Conservation (phyloP, 2,329 filamentous ascomycete species). For the Fusarium sp. region DNA sequence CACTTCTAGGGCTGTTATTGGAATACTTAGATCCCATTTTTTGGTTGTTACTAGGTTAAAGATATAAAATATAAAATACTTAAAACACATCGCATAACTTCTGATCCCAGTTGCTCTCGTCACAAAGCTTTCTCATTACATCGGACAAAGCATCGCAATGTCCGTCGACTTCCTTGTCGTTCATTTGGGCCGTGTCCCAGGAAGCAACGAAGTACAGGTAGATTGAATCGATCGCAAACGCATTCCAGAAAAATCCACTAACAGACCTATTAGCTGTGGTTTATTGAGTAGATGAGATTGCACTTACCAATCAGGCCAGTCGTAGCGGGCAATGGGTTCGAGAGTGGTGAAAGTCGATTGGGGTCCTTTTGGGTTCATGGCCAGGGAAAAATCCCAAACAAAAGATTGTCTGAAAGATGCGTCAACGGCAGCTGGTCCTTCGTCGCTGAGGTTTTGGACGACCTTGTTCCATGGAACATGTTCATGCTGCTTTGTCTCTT, state of each 20-base stretch:
- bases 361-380: constrained; percentile 36
- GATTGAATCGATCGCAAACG: constrained; percentile 51
- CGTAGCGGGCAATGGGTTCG: constrained; percentile 50
- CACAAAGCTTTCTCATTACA: constrained; percentile 48
- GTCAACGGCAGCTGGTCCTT: constrained; percentile 49
- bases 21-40: no score
- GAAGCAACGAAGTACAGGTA: constrained; percentile 54
- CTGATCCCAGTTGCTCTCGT: constrained; percentile 47
- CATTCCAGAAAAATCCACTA: constrained; percentile 56
- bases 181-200: constrained; percentile 58
- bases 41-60: no score
- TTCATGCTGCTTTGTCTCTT: constrained; percentile 43
- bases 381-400: constrained; percentile 55
- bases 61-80: no score
- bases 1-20: no score
- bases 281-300: no score
- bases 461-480: constrained; percentile 54
- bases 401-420: constrained; percentile 55
- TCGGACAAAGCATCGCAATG: constrained; percentile 50
- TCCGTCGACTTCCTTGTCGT: constrained; percentile 48
- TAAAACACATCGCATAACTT: constrained; percentile 46
- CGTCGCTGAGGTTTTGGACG: constrained; percentile 49
- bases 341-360: constrained; percentile 42
- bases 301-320: constrained; percentile 56
- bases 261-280: constrained; percentile 5